These are phyloP conservation scores for Globisporangium splendens DNA, from an alignment of 352 stramenopile species.

Conservation along the genomic window DNA sequence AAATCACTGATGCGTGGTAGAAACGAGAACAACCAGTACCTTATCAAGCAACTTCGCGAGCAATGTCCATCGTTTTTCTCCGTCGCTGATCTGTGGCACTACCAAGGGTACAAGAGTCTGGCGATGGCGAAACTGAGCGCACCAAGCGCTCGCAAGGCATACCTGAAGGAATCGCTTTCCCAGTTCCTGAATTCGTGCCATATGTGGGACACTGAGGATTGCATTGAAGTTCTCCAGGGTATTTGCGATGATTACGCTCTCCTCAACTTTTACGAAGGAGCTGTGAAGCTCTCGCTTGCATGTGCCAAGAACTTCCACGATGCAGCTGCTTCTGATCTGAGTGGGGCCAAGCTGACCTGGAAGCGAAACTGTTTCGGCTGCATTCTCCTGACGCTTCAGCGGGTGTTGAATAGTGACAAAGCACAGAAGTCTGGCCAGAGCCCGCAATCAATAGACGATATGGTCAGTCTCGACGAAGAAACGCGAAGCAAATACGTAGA, in stretches of 20 bases:
- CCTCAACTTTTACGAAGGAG: slow-evolving; percentile 82
- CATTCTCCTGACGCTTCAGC: slow-evolving; percentile 65
- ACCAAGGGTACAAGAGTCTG: slow-evolving; percentile 84
- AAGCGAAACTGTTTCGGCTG: slow-evolving; percentile 77
- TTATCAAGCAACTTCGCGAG: slow-evolving; percentile 80
- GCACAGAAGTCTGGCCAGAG: slow-evolving; percentile 29
- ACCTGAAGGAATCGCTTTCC: slow-evolving; percentile 65
- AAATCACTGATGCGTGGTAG: slow-evolving; percentile 72
- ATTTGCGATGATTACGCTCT: slow-evolving; percentile 82
- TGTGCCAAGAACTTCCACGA: slow-evolving; percentile 80
- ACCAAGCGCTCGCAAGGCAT: slow-evolving; percentile 51
- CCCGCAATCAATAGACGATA: slow-evolving; percentile 68
- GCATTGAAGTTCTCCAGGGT: slow-evolving; percentile 64
- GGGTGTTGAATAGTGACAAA: slow-evolving; percentile 37
- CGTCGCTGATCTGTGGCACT: slow-evolving; percentile 76
- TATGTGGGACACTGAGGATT: slow-evolving; percentile 83
- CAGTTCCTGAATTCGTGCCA: slow-evolving; percentile 83
- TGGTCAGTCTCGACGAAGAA: slow-evolving; percentile 71
- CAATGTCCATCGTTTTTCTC: slow-evolving; percentile 85
- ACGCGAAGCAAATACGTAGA: slow-evolving; percentile 59
- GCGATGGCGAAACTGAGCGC: slow-evolving; percentile 75
- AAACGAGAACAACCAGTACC: slow-evolving; percentile 79
- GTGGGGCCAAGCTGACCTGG: slow-evolving; percentile 57
- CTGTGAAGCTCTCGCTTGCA: slow-evolving; percentile 77
- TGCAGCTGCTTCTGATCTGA: slow-evolving; percentile 57